A percentile compares a stretch with the other conserved stretches of the same genome.
Conservation (phyloP, 768 basidiomycete genomes). For the Rhizopogon vinicolor region DNA sequence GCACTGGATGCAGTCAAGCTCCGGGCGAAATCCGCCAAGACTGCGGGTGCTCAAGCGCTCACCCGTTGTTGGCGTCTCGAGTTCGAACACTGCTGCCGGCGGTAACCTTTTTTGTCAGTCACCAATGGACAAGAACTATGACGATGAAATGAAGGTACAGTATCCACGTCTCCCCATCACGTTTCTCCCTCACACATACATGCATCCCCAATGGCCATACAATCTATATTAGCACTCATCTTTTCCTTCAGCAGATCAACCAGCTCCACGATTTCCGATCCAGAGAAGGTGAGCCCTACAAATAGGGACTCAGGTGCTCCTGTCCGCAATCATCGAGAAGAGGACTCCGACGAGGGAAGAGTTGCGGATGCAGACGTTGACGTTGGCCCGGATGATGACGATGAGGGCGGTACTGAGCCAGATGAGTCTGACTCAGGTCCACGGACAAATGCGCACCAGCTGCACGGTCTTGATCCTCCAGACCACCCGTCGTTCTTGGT, state of each 20-base stretch:
- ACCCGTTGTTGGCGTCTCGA: no score
- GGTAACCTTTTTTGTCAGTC: neutral
- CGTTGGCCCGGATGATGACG: neutral
- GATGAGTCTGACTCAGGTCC: neutral
- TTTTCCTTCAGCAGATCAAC: neutral
- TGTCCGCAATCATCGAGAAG: neutral
- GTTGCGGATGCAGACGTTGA: no score
- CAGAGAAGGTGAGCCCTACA: slow-evolving; percentile 1
- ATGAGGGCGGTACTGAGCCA: neutral
- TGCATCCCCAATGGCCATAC: neutral
- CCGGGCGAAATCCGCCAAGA: no score
- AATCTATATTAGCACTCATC: neutral
- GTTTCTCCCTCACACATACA: neutral
- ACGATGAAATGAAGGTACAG: neutral
- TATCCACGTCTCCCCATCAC: no score
- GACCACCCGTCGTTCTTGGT: neutral
- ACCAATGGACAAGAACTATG: neutral
- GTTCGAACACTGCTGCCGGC: neutral
- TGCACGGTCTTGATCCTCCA: neutral
- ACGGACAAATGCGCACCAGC: neutral
- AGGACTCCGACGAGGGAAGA: neutral
- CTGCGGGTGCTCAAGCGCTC: no score
- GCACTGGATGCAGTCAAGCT: no score
- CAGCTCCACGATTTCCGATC: neutral
- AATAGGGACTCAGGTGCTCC: neutral